Evolutionary conservation across 768 basidiomycete species (phyloP).

Genomic region (Psilocybe subaeruginosa): DNA sequence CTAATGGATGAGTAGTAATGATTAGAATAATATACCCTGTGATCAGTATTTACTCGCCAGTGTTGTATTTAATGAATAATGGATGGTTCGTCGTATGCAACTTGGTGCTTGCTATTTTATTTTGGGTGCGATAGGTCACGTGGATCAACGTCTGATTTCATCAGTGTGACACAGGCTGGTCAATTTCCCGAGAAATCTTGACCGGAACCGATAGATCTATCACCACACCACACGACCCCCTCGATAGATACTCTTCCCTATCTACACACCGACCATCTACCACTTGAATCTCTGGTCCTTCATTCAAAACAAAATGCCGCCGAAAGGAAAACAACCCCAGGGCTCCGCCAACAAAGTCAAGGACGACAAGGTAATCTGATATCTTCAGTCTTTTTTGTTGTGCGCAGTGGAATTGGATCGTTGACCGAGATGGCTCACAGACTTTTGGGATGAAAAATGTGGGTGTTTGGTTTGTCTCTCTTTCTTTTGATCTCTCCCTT

Average conservation of each 20-base stretch:
- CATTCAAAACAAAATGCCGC: conserved; percentile 57
- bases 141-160: neutral
- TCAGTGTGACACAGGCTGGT: neutral
- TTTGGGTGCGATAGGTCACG: too few species aligned
- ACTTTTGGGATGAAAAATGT: conserved; percentile 90
- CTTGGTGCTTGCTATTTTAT: too few species aligned
- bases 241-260: too few species aligned
- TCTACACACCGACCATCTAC: neutral
- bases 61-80: conserved; percentile 7
- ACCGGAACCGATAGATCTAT: neutral
- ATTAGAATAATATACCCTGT: conserved; percentile 3
- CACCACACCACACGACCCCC: neutral
- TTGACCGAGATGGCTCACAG: conserved; percentile 37
- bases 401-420: conserved; percentile 27
- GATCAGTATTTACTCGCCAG: neutral
- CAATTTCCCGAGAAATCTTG: neutral
- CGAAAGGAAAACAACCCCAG: conserved; percentile 69
- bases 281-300: neutral
- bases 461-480: conserved; percentile 35
- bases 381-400: conserved; percentile 13
- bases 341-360: conserved; percentile 72
- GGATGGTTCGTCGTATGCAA: neutral
- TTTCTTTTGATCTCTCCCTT: conserved; percentile 1
- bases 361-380: conserved; percentile 73
- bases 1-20: conserved; percentile 6